Evolutionary conservation across 2,329 filamentous ascomycete genomes (phyloP).

Genomic region (Clonostachys chloroleuca): DNA sequence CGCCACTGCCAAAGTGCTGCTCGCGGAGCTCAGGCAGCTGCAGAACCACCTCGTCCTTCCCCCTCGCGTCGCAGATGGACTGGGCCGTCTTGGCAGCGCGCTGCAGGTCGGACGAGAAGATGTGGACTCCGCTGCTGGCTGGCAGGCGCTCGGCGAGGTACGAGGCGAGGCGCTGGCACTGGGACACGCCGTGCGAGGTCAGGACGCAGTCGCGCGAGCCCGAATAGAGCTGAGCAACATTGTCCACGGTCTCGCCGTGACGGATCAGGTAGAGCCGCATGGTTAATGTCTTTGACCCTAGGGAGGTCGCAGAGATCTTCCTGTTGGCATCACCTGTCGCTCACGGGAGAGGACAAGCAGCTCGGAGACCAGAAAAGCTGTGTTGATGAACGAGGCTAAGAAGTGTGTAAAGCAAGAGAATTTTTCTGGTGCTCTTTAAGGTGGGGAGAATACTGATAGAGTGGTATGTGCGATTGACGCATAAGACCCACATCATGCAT

Average conservation of each 20-base stretch:
- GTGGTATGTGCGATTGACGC: too few relatives aligned
- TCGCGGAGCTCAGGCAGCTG: conserved; percentile 52
- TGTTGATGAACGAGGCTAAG: too few relatives aligned
- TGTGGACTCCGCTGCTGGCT: conserved; percentile 41
- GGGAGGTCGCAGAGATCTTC: too few relatives aligned
- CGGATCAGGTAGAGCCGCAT: conserved; percentile 68
- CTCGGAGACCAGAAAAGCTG: too few relatives aligned
- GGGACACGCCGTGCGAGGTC: conserved; percentile 77
- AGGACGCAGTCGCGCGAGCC: conserved; percentile 76
- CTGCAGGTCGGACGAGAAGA: conserved; percentile 76
- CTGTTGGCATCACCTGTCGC: too few relatives aligned
- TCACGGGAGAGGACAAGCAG: too few relatives aligned
- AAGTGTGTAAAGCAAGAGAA: too few relatives aligned
- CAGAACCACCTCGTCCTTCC: conserved; percentile 23
- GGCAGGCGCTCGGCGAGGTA: conserved; percentile 41
- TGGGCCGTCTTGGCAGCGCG: conserved; percentile 70
- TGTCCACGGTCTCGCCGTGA: conserved; percentile 88
- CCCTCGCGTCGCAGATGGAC: conserved; percentile 52
- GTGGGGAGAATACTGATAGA: too few relatives aligned
- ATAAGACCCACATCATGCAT: too few relatives aligned
- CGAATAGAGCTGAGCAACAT: conserved; percentile 74
- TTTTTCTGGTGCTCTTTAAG: too few relatives aligned
- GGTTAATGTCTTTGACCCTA: background rate
- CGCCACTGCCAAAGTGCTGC: conserved; percentile 69
- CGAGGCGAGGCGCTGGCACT: conserved; percentile 66